Conservation (phyloP, 805 yeast species). For the Teunomyces stri region DNA sequence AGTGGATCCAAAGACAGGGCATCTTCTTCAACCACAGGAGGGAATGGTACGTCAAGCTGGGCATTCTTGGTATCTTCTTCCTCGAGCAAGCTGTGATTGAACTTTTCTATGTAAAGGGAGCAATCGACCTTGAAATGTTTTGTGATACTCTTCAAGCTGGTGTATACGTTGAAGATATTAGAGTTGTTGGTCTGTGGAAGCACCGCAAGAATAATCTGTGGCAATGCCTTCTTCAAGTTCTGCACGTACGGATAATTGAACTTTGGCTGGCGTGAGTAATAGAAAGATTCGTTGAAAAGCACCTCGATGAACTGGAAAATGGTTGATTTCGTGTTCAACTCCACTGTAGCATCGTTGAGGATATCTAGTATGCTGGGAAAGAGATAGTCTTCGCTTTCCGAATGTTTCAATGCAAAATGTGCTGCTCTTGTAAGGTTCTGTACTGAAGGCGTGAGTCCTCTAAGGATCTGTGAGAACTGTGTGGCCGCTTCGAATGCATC, state of each 20-base stretch:
- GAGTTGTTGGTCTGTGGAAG: constrained; percentile 37
- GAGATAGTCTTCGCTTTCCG: constrained; percentile 64
- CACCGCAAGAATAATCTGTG: constrained; percentile 31
- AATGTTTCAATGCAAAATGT: constrained; percentile 53
- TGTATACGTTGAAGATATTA: constrained; percentile 35
- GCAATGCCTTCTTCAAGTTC: constrained; percentile 31
- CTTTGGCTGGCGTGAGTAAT: constrained; percentile 33
- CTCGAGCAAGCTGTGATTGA: constrained; percentile 29
- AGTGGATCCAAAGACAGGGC: constrained; percentile 26
- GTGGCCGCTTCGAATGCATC: constrained; percentile 87
- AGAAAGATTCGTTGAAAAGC: constrained; percentile 42
- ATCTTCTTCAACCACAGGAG: constrained; percentile 23
- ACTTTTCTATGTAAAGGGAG: constrained; percentile 24
- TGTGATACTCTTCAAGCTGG: constrained; percentile 37
- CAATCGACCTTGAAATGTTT: constrained; percentile 31
- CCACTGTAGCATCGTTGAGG: constrained; percentile 43
- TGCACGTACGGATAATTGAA: constrained; percentile 39
- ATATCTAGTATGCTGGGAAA: constrained; percentile 66
- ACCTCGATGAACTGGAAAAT: constrained; percentile 69
- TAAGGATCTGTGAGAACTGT: constrained; percentile 66
- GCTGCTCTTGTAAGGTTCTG: constrained; percentile 51
- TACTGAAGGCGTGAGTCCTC: constrained; percentile 62
- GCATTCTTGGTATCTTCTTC: constrained; percentile 34
- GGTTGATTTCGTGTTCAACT: constrained; percentile 62
- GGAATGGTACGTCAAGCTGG: constrained; percentile 33